phyloP scores from a whole-genome alignment of 2,329 filamentous ascomycete genomes.

The Aurifilum marmelostoma region DNA sequence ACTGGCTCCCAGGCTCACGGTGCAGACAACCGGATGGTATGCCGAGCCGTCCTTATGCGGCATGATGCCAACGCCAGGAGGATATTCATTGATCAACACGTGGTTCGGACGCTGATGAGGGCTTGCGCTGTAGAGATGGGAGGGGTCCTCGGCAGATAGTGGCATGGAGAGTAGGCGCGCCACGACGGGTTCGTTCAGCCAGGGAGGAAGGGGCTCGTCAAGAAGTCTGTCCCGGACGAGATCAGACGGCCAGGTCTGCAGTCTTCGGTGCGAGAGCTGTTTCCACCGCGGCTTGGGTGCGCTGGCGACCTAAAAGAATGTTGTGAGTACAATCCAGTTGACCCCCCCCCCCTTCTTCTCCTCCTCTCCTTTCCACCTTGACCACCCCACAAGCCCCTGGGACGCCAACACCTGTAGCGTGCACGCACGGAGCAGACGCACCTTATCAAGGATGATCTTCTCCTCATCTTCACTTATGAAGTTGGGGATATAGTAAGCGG shows the following conservation, averaged over 20 bases:
- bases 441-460: slow-evolving; percentile 69
- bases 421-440: slow-evolving; percentile 37
- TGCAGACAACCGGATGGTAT: slow-evolving; percentile 87
- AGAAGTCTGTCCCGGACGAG: slow-evolving; percentile 79
- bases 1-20: slow-evolving; percentile 79
- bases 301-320: slow-evolving; percentile 54
- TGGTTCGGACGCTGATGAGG: slow-evolving; percentile 84
- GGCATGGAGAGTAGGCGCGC: slow-evolving; percentile 59
- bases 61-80: slow-evolving; percentile 90
- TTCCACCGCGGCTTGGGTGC: slow-evolving; percentile 83
- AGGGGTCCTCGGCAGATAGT: slow-evolving; percentile 35
- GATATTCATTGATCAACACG: slow-evolving; percentile 92
- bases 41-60: slow-evolving; percentile 91
- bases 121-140: slow-evolving; percentile 59
- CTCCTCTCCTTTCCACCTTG: background rate
- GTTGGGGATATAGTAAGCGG: slow-evolving; percentile 82
- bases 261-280: slow-evolving; percentile 80
- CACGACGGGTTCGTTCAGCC: slow-evolving; percentile 73
- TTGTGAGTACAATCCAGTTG: slow-evolving; percentile 28
- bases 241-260: slow-evolving; percentile 88
- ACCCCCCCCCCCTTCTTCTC: background rate
- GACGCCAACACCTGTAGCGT: slow-evolving; percentile 43
- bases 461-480: slow-evolving; percentile 83
- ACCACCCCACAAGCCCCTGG: background rate
- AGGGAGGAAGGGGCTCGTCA: slow-evolving; percentile 71